A percentile compares a stretch with the other conserved stretches of the same genome.
phyloP scores from a whole-genome alignment of 768 basidiomycete species.

The Amanita polypyramis region DNA sequence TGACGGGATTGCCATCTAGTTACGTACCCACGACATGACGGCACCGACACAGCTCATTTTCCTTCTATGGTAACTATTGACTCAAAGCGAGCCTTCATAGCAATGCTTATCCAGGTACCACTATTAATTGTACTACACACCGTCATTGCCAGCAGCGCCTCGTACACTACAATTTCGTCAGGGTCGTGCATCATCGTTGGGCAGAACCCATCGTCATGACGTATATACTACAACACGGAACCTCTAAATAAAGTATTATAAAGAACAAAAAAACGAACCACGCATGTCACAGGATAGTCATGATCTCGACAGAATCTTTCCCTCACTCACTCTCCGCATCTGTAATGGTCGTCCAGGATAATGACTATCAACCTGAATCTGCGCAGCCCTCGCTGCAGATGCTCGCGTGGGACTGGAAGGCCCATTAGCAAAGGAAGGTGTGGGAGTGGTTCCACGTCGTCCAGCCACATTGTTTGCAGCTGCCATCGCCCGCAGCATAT shows the following conservation, averaged over 20 bases:
- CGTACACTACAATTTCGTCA: not conserved
- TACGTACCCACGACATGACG: not conserved
- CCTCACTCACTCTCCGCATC: not conserved
- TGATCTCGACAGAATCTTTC: not conserved
- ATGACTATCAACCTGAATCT: constrained; percentile 1
- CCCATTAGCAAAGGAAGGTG: not conserved
- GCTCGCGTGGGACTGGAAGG: constrained; percentile 6
- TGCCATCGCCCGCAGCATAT: constrained; percentile 49
- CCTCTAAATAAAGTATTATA: not conserved
- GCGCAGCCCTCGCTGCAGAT: not conserved
- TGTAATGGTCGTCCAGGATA: not conserved
- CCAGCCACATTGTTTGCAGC: constrained; percentile 35
- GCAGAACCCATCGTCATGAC: not conserved
- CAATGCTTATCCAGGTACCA: not conserved
- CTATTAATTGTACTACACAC: not conserved
- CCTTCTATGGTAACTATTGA: too few species aligned
- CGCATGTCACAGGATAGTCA: not conserved
- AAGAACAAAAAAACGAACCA: not conserved
- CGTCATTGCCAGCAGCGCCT: not conserved
- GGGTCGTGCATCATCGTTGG: too few species aligned
- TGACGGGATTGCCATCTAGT: not conserved
- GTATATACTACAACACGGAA: not conserved
- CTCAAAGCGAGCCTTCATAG: not conserved
- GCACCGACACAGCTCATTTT: constrained; percentile 1
- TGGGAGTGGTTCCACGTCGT: constrained; percentile 5